Percentiles rank a stretch among this genome's conserved stretches.
These are phyloP conservation scores for Rhodofomes roseus DNA, from an alignment of 1,284 basidiomycete genomes.

Conservation along the genomic window DNA sequence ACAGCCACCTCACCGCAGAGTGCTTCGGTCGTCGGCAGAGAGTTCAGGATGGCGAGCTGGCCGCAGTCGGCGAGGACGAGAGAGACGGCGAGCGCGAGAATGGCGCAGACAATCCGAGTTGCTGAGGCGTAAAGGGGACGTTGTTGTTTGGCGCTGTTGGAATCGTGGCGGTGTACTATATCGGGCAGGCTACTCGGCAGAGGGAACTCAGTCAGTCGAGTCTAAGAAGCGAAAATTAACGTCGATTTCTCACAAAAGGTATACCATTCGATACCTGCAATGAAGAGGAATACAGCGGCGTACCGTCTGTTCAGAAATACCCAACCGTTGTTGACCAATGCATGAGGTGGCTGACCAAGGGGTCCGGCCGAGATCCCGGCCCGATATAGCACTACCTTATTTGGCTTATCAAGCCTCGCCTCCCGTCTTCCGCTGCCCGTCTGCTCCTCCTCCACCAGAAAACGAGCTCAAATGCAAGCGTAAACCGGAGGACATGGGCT, in stretches of 20 bases:
- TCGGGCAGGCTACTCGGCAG: too few species aligned
- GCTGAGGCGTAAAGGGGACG: conserved; percentile 8
- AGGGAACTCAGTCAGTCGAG: too few species aligned
- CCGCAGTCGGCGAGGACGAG: conserved; percentile 5
- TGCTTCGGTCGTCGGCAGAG: neutral
- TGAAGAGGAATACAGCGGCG: too few species aligned
- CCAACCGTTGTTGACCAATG: too few species aligned
- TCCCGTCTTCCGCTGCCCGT: neutral
- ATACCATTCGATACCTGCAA: too few species aligned
- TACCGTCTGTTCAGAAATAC: too few species aligned
- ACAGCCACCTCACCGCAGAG: conserved; percentile 1
- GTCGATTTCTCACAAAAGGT: too few species aligned
- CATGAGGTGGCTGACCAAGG: too few species aligned
- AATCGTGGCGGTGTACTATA: conserved; percentile 3
- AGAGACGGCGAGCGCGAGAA: conserved; percentile 11
- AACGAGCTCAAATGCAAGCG: neutral
- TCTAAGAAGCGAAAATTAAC: too few species aligned
- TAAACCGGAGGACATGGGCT: neutral
- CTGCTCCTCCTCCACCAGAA: neutral
- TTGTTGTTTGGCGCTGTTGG: conserved; percentile 21
- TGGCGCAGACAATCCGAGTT: conserved; percentile 13
- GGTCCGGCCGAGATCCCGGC: too few species aligned
- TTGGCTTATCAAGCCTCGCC: conserved; percentile 6
- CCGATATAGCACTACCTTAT: neutral
- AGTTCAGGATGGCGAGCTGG: neutral